Conservation (phyloP, 1,284 basidiomycete species). For the Coniferiporia sulphurascens region DNA sequence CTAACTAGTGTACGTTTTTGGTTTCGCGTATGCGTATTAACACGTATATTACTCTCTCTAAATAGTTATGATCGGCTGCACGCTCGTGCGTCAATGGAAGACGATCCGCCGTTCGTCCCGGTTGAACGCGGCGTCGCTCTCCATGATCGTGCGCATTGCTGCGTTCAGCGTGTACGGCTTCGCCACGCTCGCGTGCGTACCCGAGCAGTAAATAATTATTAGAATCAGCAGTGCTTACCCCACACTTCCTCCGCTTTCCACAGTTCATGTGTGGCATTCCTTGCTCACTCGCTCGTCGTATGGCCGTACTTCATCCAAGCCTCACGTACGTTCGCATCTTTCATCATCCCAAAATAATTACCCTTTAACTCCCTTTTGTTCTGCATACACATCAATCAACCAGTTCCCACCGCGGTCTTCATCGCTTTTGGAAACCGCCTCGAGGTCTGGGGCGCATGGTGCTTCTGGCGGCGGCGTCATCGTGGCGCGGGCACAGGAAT, state of each 20-base stretch:
- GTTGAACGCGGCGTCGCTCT: constrained; percentile 10
- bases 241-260: not conserved
- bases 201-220: not conserved
- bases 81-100: constrained; percentile 12
- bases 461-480: not conserved
- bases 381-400: not conserved
- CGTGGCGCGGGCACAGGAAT: no score
- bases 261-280: constrained; percentile 17
- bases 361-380: not conserved
- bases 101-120: constrained; percentile 3
- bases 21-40: not conserved
- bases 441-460: not conserved
- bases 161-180: constrained; percentile 15
- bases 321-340: constrained; percentile 6
- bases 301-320: constrained; percentile 18
- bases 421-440: not conserved
- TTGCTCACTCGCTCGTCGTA: constrained; percentile 6
- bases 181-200: constrained; percentile 12
- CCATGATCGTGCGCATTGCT: constrained; percentile 14
- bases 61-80: constrained; percentile 11
- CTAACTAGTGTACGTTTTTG: no score
- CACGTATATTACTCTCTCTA: no score
- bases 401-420: constrained; percentile 13
- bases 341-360: not conserved
- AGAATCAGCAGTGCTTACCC: not conserved